Base-by-base conservation (phyloP, 1,284 basidiomycete genomes). In the Tranzscheliella williamsii region DNA sequence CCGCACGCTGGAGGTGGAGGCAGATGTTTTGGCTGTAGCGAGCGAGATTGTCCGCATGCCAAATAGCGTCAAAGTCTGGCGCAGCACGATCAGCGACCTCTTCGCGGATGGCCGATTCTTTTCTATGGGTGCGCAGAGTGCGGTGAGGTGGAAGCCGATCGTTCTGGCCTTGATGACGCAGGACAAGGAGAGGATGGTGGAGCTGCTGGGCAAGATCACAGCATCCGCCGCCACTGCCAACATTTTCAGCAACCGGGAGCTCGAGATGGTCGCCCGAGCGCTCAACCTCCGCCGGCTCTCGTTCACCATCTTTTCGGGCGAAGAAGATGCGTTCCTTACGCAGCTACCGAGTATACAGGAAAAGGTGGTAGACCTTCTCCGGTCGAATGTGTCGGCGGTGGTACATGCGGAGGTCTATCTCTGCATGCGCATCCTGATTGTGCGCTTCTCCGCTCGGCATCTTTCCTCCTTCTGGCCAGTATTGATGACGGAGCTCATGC, bases 401-500 rank as follows among this genome's bases (percentile, higher is more conserved):
- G 90, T 97, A 0, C 90, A 94, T 73, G 88, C 88, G 62, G 94
- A 98, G 78, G 35, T 58, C 4, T 98, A 93, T 77, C 83, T 98
- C 5, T 96, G 92, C 74, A 85, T 98, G 42, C 84, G 95, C 8
- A 88, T 97, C 2, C 79, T 98, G 23, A 83, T 98, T 48, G 93
- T 90, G 73, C 86, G 95, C n/a, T 84, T 97, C 49, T 88, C 88
- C 8, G 85, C 89, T 4, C 89, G 94, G 70, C 95, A 96, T 75
- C 77, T 99, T 69, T 86, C 89, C 13, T 91, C 90, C 66, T 91
- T 98, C 79, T 98, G 95, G 95, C 94, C 95, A 1, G 89, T 96
- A 24, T 84, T 99, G 42, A 79, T 97, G 61, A 90, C 92, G 2
- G 94, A 98, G 79, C 80, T 97, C 82, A 82, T 72, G 70, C 89